A percentile compares a stretch with the other conserved stretches of the same genome.
phyloP scores from a whole-genome alignment of 139 green algal species.

The Chlorella ohadii region DNA sequence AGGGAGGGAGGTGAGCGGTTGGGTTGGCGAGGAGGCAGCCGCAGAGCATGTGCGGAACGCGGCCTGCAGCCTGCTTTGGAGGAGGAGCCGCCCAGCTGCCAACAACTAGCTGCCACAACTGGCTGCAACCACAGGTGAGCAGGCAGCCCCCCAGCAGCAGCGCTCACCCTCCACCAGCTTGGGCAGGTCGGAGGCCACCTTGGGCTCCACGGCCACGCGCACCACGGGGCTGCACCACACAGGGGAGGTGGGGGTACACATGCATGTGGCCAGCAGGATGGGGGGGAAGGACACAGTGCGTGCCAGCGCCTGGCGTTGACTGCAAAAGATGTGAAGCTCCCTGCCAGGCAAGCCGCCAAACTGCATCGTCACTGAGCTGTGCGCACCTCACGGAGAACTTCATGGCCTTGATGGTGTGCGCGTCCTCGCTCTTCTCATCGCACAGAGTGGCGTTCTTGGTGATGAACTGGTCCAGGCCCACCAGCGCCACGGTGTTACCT shows the following conservation, averaged over 20 bases:
- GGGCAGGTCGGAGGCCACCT: constrained; percentile 96
- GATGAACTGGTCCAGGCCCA: constrained; percentile 99
- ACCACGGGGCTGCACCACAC: constrained; percentile 79
- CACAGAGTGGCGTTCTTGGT: constrained; percentile 98
- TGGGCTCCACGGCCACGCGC: constrained; percentile 93
- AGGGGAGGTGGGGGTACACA: neutral
- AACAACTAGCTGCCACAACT: too few species aligned
- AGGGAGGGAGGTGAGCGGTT: neutral
- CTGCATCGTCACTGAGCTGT: too few species aligned
- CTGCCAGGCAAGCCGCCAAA: too few species aligned
- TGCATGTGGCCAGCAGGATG: too few species aligned
- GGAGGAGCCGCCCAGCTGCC: too few species aligned
- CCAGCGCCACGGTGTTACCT: constrained; percentile 97
- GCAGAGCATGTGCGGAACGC: too few species aligned
- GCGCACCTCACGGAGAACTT: constrained; percentile 95
- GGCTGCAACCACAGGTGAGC: neutral
- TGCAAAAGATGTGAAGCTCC: too few species aligned
- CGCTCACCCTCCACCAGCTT: constrained; percentile 96
- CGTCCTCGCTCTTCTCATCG: constrained; percentile 86
- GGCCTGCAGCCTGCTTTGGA: too few species aligned
- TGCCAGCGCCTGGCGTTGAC: too few species aligned
- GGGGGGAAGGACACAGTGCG: too few species aligned
- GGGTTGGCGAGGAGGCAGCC: too few species aligned
- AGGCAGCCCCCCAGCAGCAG: neutral
- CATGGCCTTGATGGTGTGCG: constrained; percentile 99